These are phyloP conservation scores for Ceratocystis variospora DNA, from an alignment of 2,329 filamentous ascomycete genomes.

Conservation along the genomic window DNA sequence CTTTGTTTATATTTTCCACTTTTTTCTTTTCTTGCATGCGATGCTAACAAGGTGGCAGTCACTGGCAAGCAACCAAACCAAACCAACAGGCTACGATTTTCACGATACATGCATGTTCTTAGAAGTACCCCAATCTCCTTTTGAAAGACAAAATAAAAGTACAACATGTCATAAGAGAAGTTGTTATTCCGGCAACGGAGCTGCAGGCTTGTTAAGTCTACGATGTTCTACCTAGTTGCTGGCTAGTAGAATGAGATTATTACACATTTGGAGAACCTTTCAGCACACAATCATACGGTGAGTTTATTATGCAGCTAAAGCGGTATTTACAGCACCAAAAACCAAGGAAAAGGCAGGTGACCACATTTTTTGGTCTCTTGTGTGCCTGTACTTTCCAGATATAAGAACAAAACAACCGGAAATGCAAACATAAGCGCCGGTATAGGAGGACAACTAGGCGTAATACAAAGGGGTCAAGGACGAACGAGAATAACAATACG, in stretches of 20 bases:
- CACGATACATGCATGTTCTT: no score
- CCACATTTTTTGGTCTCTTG: neutral
- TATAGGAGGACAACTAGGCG: neutral
- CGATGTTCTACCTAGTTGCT: no score
- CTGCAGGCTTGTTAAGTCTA: no score
- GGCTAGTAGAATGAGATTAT: neutral
- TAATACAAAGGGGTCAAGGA: no score
- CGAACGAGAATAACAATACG: neutral
- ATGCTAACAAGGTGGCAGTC: no score
- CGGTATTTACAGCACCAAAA: neutral
- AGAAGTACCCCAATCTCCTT: no score
- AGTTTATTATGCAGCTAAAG: neutral
- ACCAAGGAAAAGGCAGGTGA: neutral
- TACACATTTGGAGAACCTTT: neutral
- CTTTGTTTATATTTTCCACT: neutral
- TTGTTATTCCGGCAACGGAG: no score
- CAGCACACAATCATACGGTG: neutral
- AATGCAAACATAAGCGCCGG: neutral
- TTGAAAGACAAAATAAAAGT: no score
- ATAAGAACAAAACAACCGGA: neutral
- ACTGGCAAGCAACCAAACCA: no score
- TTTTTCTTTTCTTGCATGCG: neutral
- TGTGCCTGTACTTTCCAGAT: neutral
- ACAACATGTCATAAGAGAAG: no score
- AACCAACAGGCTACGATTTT: no score